These are phyloP conservation scores for Hydnomerulius pinastri DNA, from an alignment of 768 basidiomycete species.

Conservation along the genomic window DNA sequence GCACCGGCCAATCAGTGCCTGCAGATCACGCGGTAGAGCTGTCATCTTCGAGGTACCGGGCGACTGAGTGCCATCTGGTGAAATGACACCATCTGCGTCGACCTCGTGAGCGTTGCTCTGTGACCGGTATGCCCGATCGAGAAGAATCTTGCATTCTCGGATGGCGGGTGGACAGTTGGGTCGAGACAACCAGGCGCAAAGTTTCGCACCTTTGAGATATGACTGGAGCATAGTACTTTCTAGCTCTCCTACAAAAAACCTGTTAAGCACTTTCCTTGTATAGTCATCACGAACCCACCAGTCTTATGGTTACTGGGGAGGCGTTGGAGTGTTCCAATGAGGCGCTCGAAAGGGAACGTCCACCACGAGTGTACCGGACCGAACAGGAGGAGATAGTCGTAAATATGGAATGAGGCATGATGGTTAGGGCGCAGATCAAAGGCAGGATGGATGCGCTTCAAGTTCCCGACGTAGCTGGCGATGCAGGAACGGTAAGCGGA, in stretches of 20 bases:
- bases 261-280: neutral
- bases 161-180: slow-evolving; percentile 19
- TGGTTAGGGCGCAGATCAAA: slow-evolving; percentile 23
- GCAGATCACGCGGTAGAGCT: neutral
- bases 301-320: slow-evolving; percentile 24
- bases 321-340: slow-evolving; percentile 24
- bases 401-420: slow-evolving; percentile 33
- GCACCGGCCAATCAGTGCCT: neutral
- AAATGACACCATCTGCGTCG: neutral
- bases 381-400: slow-evolving; percentile 35
- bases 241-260: slow-evolving; percentile 6
- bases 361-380: slow-evolving; percentile 40
- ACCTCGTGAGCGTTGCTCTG: too few relatives aligned
- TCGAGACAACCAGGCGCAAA: slow-evolving; percentile 15
- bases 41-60: neutral
- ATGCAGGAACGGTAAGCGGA: slow-evolving; percentile 17
- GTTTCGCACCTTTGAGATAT: slow-evolving; percentile 15
- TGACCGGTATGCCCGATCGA: slow-evolving; percentile 15
- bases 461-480: slow-evolving; percentile 16
- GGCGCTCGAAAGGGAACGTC: slow-evolving; percentile 24
- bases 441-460: slow-evolving; percentile 20
- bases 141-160: slow-evolving; percentile 16
- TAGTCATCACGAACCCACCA: slow-evolving; percentile 35
- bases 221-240: slow-evolving; percentile 12
- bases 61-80: neutral